A percentile compares a stretch with the other conserved stretches of the same genome.
phyloP scores from a whole-genome alignment of 768 basidiomycete genomes.

The Pleurotus tuoliensis region DNA sequence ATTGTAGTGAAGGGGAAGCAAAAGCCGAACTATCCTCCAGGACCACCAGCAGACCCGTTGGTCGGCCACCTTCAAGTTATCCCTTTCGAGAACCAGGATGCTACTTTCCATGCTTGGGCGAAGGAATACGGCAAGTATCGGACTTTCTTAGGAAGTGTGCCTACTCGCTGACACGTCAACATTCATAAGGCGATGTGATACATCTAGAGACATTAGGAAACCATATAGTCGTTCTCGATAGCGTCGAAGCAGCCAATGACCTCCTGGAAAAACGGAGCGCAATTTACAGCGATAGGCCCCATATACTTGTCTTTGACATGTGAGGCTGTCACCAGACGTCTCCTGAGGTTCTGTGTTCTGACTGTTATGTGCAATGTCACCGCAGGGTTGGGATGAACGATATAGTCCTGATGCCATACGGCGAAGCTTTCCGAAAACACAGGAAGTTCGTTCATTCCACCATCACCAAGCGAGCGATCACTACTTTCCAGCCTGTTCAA shows the following conservation, averaged over 20 bases:
- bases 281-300: slow-evolving; percentile 9
- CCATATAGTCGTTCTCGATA: background rate
- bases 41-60: slow-evolving; percentile 39
- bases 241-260: background rate
- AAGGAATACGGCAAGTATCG: slow-evolving; percentile 36
- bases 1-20: background rate
- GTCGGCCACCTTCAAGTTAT: slow-evolving; percentile 47
- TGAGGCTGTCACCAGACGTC: slow-evolving; percentile 18
- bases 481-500: slow-evolving; percentile 36
- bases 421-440: slow-evolving; percentile 46
- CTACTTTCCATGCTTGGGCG: slow-evolving; percentile 37
- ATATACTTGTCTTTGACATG: slow-evolving; percentile 44
- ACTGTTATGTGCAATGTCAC: background rate
- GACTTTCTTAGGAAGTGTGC: background rate
- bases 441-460: slow-evolving; percentile 46
- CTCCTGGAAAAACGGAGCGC: background rate
- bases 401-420: slow-evolving; percentile 13
- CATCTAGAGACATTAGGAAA: background rate
- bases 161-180: background rate
- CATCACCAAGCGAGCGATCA: slow-evolving; percentile 39
- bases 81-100: slow-evolving; percentile 31
- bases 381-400: background rate
- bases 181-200: background rate
- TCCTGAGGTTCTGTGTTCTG: background rate
- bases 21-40: slow-evolving; percentile 38